phyloP scores from a whole-genome alignment of 805 yeast species.

The Ogataea chonburiensis region DNA sequence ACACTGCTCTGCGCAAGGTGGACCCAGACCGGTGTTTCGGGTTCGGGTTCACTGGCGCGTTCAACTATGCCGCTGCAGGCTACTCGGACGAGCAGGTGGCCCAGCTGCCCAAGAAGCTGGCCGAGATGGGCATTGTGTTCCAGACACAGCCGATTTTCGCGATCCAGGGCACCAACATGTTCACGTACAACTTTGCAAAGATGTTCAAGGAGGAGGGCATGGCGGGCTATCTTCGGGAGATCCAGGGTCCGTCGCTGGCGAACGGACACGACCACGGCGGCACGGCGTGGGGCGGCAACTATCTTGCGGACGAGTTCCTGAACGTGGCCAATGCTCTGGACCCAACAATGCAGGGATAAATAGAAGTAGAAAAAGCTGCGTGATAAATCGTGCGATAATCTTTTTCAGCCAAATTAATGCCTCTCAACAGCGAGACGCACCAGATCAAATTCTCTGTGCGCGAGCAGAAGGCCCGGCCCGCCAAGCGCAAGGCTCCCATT shows the following conservation, averaged over 20 bases:
- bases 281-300: constrained; percentile 24
- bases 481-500: constrained; percentile 9
- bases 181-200: constrained; percentile 49
- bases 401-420: no score
- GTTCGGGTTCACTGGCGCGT: constrained; percentile 59
- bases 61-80: constrained; percentile 61
- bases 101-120: constrained; percentile 52
- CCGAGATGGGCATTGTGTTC: constrained; percentile 54
- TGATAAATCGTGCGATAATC: no score
- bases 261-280: constrained; percentile 22
- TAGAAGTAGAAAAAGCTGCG: no score
- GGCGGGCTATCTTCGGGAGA: constrained; percentile 36
- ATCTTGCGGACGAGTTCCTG: constrained; percentile 21
- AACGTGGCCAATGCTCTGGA: constrained; percentile 23
- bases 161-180: constrained; percentile 56
- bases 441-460: constrained; percentile 18
- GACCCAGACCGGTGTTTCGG: constrained; percentile 56
- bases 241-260: constrained; percentile 17
- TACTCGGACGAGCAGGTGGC: constrained; percentile 45
- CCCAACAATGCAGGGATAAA: constrained; percentile 8
- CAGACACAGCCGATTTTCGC: constrained; percentile 49
- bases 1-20: constrained; percentile 43
- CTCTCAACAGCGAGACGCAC: constrained; percentile 15
- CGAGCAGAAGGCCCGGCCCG: constrained; percentile 1
- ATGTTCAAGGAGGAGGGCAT: constrained; percentile 53